Evolutionary conservation across 441 rosid genomes (phyloP).

Genomic region (Dalechampia spathulata): DNA sequence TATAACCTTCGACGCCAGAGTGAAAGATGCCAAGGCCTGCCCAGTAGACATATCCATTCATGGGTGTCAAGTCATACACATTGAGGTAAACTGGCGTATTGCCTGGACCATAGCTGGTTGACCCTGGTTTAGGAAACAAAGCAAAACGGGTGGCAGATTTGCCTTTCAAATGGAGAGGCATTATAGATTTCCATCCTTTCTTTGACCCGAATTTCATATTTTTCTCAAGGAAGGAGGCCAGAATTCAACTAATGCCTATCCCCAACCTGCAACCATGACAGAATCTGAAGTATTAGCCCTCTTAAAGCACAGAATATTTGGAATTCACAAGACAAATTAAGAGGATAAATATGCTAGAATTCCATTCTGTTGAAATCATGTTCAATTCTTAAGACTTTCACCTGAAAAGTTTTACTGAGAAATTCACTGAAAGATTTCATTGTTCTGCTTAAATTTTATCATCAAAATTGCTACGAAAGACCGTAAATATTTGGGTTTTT

Average conservation of each 20-base stretch:
- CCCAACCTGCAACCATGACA: conserved; percentile 27
- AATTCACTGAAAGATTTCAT: too few species aligned
- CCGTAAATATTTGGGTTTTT: too few species aligned
- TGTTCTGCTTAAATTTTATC: not conserved
- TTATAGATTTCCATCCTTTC: conserved; percentile 40
- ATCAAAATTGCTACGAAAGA: too few species aligned
- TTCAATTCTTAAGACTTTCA: too few species aligned
- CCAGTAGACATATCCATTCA: conserved; percentile 83
- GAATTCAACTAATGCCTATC: conserved; percentile 25
- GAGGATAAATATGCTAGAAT: too few species aligned
- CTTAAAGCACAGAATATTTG: not conserved
- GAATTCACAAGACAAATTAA: not conserved
- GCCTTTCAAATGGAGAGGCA: conserved; percentile 37
- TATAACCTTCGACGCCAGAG: conserved; percentile 77
- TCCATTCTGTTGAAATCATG: too few species aligned
- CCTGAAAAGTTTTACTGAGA: too few species aligned
- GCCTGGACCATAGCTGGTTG: conserved; percentile 37
- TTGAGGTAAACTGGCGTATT: conserved; percentile 67
- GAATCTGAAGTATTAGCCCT: conserved; percentile 3
- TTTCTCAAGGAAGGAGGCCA: conserved; percentile 14
- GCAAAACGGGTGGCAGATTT: conserved; percentile 44
- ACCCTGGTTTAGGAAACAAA: conserved; percentile 46
- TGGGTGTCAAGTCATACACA: conserved; percentile 82
- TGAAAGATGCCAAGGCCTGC: conserved; percentile 90
- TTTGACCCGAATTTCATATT: conserved; percentile 39